Evolutionary conservation across 441 rosid species (phyloP).

Genomic region (Aleurites moluccanus): DNA sequence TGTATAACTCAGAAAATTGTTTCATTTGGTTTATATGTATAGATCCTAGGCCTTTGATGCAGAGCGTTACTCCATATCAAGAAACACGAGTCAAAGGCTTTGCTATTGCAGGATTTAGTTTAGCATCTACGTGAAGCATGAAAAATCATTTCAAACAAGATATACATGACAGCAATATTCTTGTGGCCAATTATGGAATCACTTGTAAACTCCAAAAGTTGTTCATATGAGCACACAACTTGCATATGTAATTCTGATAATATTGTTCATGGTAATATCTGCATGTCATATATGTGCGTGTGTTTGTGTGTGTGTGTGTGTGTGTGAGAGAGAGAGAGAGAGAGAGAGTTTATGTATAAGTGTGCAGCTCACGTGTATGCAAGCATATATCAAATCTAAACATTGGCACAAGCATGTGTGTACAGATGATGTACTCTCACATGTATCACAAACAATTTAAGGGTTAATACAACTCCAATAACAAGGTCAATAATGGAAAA

Average conservation of each 20-base stretch:
- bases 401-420: neutral
- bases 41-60: neutral
- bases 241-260: neutral
- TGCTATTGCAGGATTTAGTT: constrained; percentile 8
- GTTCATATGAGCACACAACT: neutral
- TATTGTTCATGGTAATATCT: neutral
- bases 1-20: neutral
- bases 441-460: neutral
- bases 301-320: no score
- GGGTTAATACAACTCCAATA: no score
- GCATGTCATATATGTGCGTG: neutral
- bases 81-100: neutral
- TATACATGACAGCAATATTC: neutral
- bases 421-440: neutral
- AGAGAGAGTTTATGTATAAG: no score
- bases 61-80: neutral
- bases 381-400: neutral
- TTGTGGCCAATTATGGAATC: neutral
- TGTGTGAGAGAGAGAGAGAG: no score
- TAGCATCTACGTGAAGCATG: neutral
- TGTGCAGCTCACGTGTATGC: neutral
- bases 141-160: neutral
- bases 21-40: constrained; percentile 1
- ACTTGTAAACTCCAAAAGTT: neutral
- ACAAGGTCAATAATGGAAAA: neutral